Base-by-base conservation (phyloP, 2,329 filamentous ascomycete species). In the Penicillium sp. region DNA sequence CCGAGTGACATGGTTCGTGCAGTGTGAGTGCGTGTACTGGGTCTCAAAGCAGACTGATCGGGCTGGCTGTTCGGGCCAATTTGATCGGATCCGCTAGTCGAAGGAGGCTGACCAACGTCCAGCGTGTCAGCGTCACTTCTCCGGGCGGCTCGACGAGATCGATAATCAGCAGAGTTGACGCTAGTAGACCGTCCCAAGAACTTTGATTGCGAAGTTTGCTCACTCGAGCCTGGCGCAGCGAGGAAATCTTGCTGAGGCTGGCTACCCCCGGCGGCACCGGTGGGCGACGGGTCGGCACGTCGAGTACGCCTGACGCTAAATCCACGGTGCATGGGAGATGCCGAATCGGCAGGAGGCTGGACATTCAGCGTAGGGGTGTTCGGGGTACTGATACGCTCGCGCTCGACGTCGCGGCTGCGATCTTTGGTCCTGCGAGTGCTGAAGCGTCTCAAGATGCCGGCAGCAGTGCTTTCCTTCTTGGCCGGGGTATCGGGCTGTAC, bases 381-480 rank as follows among this genome's bases (percentile, higher is more conserved):
- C 11, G 86, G 83, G 59, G 85, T 85, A 65, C 79, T 84, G 52
- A 86, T 81, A 54, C 83, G 79, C 55, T 75, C 71, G 37, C 72
- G 71, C 46, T 76, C 73, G 9, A 64, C 59, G 45, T 76, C 74
- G 18, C 74, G 73, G 44, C 69, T 68, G 74, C 74, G 70, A 82
- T 83, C 75, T 84, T 84, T 62, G 81, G 83, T 62, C 89, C 90
- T 71, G 83, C 93, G 86, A 7, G 94, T 97, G 77, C 93, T 97
- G 71, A 99, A 92, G 33, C 94, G 85, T 61, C 94, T 85, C 45
- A 99, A 79, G 47, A 99, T 80, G 24, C 92, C 91, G 23, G 87
- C 89, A 31, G 92, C 91, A 4, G 90, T 86, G 66, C 91, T 94
- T 72, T 97, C 93, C 73, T 94, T 96, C 77, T 90, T 92, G 46